Conservation (phyloP, 2,329 filamentous ascomycete species). For the Colletotrichum scovillei region DNA sequence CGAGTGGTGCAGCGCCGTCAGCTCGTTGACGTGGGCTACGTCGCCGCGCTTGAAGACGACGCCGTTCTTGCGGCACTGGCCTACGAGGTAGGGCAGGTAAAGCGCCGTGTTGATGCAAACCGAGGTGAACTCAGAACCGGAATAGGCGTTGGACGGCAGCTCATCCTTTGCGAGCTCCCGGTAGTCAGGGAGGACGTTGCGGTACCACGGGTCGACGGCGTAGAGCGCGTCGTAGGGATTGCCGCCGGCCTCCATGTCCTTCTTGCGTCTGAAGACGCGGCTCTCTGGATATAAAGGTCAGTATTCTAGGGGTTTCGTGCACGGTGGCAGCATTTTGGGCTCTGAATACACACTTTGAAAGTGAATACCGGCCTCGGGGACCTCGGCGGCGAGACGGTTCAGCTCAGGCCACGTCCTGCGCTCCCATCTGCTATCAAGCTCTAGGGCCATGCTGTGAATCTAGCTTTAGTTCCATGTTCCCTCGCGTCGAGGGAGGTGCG, state of each 20-base stretch:
- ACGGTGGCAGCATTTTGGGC: slow-evolving; percentile 7
- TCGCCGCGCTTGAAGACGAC: slow-evolving; percentile 64
- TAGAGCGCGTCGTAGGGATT: slow-evolving; percentile 77
- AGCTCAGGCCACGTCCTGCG: slow-evolving; percentile 68
- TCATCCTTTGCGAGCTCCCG: slow-evolving; percentile 67
- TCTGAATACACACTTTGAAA: slow-evolving; percentile 64
- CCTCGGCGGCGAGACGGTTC: slow-evolving; percentile 64
- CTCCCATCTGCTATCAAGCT: slow-evolving; percentile 60
- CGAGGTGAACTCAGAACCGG: slow-evolving; percentile 70
- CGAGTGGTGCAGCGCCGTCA: slow-evolving; percentile 67
- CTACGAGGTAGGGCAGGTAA: slow-evolving; percentile 77
- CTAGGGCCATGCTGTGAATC: slow-evolving; percentile 46
- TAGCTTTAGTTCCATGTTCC: not conserved
- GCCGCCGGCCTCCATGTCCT: slow-evolving; percentile 67
- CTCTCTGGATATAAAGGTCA: slow-evolving; percentile 46
- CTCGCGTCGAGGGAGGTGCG: not conserved
- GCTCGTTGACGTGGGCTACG: slow-evolving; percentile 70
- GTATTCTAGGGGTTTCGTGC: slow-evolving; percentile 46
- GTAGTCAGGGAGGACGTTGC: slow-evolving; percentile 77
- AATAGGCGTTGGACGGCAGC: slow-evolving; percentile 68
- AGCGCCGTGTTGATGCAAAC: slow-evolving; percentile 81
- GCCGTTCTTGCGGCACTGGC: slow-evolving; percentile 73
- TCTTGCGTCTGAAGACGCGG: slow-evolving; percentile 61
- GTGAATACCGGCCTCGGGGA: slow-evolving; percentile 80
- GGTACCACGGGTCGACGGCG: slow-evolving; percentile 78